Evolutionary conservation across 163 green algal genomes (phyloP).

Genomic region (Chlamydomonas reinhardtii): DNA sequence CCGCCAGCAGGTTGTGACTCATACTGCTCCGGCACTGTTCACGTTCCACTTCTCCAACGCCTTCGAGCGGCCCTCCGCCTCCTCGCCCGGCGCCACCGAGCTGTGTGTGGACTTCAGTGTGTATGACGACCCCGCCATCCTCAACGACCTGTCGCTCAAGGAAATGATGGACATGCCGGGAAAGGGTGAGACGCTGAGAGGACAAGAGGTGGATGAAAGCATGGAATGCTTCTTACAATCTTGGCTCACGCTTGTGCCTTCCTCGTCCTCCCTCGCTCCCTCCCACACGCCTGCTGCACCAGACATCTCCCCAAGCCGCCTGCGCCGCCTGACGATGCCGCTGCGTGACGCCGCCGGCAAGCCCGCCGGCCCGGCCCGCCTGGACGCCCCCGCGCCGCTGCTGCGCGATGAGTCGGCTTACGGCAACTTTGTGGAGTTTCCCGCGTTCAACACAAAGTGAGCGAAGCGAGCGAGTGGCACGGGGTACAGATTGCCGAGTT

Average conservation of each 20-base stretch:
- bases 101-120: slow-evolving; percentile 68
- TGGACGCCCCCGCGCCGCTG: slow-evolving; percentile 54
- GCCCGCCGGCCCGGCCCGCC: slow-evolving; percentile 11
- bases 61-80: slow-evolving; percentile 45
- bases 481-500: no score
- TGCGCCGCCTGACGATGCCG: slow-evolving; percentile 64
- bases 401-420: slow-evolving; percentile 61
- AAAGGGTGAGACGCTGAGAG: slow-evolving; percentile 26
- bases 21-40: slow-evolving; percentile 73
- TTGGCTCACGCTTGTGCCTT: not conserved
- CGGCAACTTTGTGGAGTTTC: slow-evolving; percentile 70
- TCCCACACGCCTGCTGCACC: not conserved
- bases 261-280: no score
- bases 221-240: no score
- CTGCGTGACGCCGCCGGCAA: slow-evolving; percentile 42
- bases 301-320: slow-evolving; percentile 47
- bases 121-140: slow-evolving; percentile 72
- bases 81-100: slow-evolving; percentile 3
- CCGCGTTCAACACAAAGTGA: slow-evolving; percentile 59
- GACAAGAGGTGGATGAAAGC: not conserved
- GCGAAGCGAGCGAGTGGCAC: no score
- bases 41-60: slow-evolving; percentile 80
- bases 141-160: slow-evolving; percentile 75
- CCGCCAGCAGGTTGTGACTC: slow-evolving; percentile 44
- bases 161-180: slow-evolving; percentile 51